Evolutionary conservation across 2,329 filamentous ascomycete species (phyloP), one percentile per base, ranked within the genome.

Genomic region (Trichoderma atroviride): DNA sequence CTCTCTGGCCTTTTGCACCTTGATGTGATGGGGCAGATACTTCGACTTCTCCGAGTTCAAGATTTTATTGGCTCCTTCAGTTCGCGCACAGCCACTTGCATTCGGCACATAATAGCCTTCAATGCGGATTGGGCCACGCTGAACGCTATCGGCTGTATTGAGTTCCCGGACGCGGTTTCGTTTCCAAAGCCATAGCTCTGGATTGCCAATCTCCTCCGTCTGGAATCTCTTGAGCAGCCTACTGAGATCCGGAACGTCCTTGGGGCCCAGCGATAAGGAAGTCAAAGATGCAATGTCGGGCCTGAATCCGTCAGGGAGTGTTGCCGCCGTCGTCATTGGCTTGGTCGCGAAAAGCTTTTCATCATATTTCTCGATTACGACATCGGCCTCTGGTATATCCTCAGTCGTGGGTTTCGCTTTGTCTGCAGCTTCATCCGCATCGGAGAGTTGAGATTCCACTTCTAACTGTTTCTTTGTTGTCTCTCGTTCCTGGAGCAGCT

Each of bases 1-100:
- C 79, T 97, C 94, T 63, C 94, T 89, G 29, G 91, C 93, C 81
- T 91, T 96, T 79, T 96, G 92, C 24, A 99, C 93, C 77, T 96
- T 97, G 82, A 99, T 96, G 73, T 97, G 94, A 83, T 99, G 96
- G 52, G 96, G 96, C 9, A 99, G 86, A 78, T 99, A 99, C 78
- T 97, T 97, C 33, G 94, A 97, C 83, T 99, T 99, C 79, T 99
- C 96, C 0, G 93, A 93, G 79, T 99, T 96, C 71, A 97, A 87
- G 69, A 99, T 98, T 84, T 95, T 97, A 83, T 96, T 95, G 75
- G 94, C 90, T 33, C 94, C 94, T 81, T 99, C 94, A 0, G 96
- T 97, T 69, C 96, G 89, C 69, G 96, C 96, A 74, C 89, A 92
- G 40, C 96, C 96, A 11, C 93, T 93, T 0, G 86, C 71, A 73